Percentiles rank a stretch among this genome's conserved stretches.
phyloP scores from a whole-genome alignment of 805 yeast species.

The Metschnikowia amazonensis region DNA sequence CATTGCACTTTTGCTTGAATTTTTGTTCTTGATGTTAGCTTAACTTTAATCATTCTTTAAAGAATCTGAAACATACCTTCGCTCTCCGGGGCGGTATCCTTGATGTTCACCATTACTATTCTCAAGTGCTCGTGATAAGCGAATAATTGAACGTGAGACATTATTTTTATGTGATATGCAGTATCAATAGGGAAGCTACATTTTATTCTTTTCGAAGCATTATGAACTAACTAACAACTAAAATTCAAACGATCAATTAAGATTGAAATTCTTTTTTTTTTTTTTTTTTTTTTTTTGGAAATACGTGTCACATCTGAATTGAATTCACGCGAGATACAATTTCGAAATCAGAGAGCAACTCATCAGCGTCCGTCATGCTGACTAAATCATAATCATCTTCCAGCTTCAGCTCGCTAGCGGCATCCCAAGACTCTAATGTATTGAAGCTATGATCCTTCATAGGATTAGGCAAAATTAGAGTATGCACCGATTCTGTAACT shows the following conservation, averaged over 20 bases:
- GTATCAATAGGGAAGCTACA: background rate
- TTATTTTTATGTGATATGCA: background rate
- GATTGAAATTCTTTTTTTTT: background rate
- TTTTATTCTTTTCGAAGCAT: background rate
- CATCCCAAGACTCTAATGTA: background rate
- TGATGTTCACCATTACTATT: slow-evolving; percentile 14
- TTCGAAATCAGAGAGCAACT: slow-evolving; percentile 35
- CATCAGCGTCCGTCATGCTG: slow-evolving; percentile 27
- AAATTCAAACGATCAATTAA: background rate
- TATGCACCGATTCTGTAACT: background rate
- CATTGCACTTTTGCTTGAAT: slow-evolving; percentile 65
- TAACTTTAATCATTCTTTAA: background rate
- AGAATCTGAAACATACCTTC: slow-evolving; percentile 32
- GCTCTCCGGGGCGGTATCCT: slow-evolving; percentile 32
- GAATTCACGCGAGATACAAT: slow-evolving; percentile 27
- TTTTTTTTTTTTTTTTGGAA: background rate
- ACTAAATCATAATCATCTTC: slow-evolving; percentile 35
- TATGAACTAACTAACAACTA: background rate
- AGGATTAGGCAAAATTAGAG: slow-evolving; percentile 1
- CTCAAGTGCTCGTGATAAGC: background rate
- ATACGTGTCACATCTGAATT: background rate
- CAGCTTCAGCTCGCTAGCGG: background rate
- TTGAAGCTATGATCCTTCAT: no score
- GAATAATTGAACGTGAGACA: slow-evolving; percentile 2
- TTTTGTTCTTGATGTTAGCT: slow-evolving; percentile 29